Percentiles rank a stretch among this genome's conserved stretches.
Conservation (phyloP, 176 grass and related monocot species). For the Metroxylon sagu region DNA sequence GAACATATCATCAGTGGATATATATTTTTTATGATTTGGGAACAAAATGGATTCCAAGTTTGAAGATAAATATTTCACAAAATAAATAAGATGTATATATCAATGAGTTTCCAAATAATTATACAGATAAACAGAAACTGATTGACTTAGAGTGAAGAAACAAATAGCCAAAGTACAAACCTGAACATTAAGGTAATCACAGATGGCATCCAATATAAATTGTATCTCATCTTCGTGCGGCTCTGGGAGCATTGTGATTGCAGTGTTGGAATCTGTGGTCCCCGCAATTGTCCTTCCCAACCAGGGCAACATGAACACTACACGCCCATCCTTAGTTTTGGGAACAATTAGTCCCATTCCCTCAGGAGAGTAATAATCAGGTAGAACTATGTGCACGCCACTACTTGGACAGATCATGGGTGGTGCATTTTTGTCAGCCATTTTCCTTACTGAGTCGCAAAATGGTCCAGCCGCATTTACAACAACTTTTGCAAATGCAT, state of each 20-base stretch:
- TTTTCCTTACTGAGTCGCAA: slow-evolving; percentile 81
- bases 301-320: slow-evolving; percentile 97
- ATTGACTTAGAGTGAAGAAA: slow-evolving; percentile 2
- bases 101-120: no score
- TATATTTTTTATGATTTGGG: no score
- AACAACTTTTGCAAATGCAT: slow-evolving; percentile 75
- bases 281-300: slow-evolving; percentile 78
- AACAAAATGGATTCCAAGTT: no score
- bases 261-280: slow-evolving; percentile 71
- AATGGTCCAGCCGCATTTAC: slow-evolving; percentile 86
- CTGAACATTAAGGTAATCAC: slow-evolving; percentile 93
- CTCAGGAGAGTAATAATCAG: slow-evolving; percentile 94
- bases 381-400: slow-evolving; percentile 90
- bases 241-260: slow-evolving; percentile 92
- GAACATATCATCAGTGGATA: no score
- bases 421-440: slow-evolving; percentile 52
- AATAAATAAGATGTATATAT: no score
- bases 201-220: slow-evolving; percentile 90
- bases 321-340: slow-evolving; percentile 97
- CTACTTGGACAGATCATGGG: slow-evolving; percentile 82
- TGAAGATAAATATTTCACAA: no score
- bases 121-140: not conserved
- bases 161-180: slow-evolving; percentile 29
- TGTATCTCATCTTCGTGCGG: slow-evolving; percentile 99
- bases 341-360: slow-evolving; percentile 94